Evolutionary conservation across 2,329 filamentous ascomycete genomes (phyloP).

Genomic region (Hymenoscyphus infarciens): DNA sequence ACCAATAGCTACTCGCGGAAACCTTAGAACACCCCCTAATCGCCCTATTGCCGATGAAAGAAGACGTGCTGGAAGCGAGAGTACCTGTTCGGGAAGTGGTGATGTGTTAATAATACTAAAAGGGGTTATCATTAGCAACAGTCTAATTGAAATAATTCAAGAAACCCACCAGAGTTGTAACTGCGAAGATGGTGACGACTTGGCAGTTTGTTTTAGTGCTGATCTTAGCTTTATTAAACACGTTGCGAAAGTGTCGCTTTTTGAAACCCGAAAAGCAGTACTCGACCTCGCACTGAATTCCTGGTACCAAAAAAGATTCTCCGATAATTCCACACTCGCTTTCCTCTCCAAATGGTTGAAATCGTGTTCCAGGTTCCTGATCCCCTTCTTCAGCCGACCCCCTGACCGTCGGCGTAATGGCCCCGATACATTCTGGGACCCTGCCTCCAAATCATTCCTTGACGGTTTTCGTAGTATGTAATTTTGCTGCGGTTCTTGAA

Average conservation of each 20-base stretch:
- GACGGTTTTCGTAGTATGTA: background rate
- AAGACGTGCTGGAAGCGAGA: constrained; percentile 8
- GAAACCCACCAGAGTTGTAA: constrained; percentile 14
- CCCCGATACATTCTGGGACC: background rate
- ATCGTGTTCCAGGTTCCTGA: constrained; percentile 11
- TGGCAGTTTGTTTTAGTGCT: constrained; percentile 9
- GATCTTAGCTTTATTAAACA: constrained; percentile 11
- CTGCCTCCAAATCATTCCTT: constrained; percentile 14
- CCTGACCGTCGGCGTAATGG: constrained; percentile 5
- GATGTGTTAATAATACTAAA: constrained; percentile 17
- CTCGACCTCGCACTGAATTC: constrained; percentile 11
- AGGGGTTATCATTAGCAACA: background rate
- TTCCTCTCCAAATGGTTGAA: constrained; percentile 13
- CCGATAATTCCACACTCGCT: constrained; percentile 7
- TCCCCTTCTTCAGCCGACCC: constrained; percentile 10
- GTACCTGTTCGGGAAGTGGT: constrained; percentile 8
- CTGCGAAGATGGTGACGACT: constrained; percentile 7
- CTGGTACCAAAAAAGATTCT: constrained; percentile 19
- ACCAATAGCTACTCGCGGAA: constrained; percentile 13
- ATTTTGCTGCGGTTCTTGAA: constrained; percentile 9
- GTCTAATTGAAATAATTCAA: background rate
- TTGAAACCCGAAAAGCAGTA: constrained; percentile 8
- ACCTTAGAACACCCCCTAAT: constrained; percentile 8
- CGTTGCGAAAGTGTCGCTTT: constrained; percentile 13
- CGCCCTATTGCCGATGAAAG: constrained; percentile 8